Conservation (phyloP, 345 rosid genomes). For the Arabidopsis arenosa region DNA sequence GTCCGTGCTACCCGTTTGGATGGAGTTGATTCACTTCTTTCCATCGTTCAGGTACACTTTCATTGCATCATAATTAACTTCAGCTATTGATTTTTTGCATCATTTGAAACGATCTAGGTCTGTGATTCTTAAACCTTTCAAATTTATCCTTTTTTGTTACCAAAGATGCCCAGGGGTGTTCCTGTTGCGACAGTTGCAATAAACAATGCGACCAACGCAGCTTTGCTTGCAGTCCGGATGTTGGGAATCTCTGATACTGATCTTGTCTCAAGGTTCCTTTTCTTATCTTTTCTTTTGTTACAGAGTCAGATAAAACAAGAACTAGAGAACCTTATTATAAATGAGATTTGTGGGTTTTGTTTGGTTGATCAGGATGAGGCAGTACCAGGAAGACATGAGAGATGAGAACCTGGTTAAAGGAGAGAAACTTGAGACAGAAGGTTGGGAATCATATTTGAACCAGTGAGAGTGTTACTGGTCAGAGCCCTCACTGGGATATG, state of each 20-base stretch:
- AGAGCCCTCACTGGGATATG: background rate
- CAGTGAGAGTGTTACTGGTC: slow-evolving; percentile 44
- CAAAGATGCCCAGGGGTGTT: slow-evolving; percentile 95
- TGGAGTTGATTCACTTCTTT: slow-evolving; percentile 90
- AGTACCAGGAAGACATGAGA: slow-evolving; percentile 83
- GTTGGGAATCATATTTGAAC: slow-evolving; percentile 80
- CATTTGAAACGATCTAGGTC: background rate
- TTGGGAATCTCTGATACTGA: slow-evolving; percentile 76
- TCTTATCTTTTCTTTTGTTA: background rate
- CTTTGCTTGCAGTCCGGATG: slow-evolving; percentile 79
- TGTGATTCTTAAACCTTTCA: background rate
- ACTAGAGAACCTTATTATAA: background rate
- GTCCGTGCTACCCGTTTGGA: slow-evolving; percentile 85
- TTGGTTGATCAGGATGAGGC: slow-evolving; percentile 69
- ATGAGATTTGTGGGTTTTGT: background rate
- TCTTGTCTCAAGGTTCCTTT: slow-evolving; percentile 54
- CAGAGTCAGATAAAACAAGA: slow-evolving; percentile 5
- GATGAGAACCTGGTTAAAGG: slow-evolving; percentile 75
- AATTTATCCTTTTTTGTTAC: background rate
- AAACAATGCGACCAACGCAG: slow-evolving; percentile 87
- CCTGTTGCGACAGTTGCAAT: slow-evolving; percentile 96
- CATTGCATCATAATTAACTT: slow-evolving; percentile 3
- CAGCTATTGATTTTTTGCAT: slow-evolving; percentile 5
- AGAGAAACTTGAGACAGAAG: slow-evolving; percentile 65
- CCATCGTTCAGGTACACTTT: slow-evolving; percentile 84